Conservation (phyloP, 495 filamentous ascomycete species). For the Aspergillus bertholletiae region DNA sequence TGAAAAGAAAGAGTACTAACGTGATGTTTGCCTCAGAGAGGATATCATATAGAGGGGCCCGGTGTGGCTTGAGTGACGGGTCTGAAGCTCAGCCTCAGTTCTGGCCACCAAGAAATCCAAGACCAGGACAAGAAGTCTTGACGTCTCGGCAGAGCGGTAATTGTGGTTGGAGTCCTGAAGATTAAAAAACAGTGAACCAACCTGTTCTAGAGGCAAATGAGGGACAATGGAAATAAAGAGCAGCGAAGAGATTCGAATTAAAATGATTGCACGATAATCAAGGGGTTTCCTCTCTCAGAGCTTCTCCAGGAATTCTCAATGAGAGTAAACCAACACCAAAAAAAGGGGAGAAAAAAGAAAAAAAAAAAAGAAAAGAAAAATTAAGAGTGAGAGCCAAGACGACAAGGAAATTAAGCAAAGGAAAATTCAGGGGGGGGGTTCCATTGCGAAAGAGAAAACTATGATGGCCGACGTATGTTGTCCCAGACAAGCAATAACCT, state of each 20-base stretch:
- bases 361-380: conserved; percentile 1
- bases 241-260: not conserved
- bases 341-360: conserved; percentile 5
- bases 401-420: not conserved
- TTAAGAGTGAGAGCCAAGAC: conserved; percentile 2
- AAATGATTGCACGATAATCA: not conserved
- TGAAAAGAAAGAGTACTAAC: not conserved
- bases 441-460: not conserved
- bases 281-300: not conserved
- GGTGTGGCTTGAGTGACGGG: conserved; percentile 9
- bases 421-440: not conserved
- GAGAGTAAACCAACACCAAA: not conserved
- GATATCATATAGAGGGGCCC: not conserved
- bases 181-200: not conserved
- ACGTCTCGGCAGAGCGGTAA: conserved; percentile 4
- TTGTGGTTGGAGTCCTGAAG: not conserved
- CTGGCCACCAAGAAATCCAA: not conserved
- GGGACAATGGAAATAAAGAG: not conserved
- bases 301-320: not conserved
- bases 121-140: conserved; percentile 5
- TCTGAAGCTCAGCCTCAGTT: conserved; percentile 10
- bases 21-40: not conserved
- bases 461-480: not conserved
- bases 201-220: not conserved
- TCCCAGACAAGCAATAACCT: not conserved